Evolutionary conservation across 805 yeast species (phyloP).

Genomic region (Barnettozyma populi): DNA sequence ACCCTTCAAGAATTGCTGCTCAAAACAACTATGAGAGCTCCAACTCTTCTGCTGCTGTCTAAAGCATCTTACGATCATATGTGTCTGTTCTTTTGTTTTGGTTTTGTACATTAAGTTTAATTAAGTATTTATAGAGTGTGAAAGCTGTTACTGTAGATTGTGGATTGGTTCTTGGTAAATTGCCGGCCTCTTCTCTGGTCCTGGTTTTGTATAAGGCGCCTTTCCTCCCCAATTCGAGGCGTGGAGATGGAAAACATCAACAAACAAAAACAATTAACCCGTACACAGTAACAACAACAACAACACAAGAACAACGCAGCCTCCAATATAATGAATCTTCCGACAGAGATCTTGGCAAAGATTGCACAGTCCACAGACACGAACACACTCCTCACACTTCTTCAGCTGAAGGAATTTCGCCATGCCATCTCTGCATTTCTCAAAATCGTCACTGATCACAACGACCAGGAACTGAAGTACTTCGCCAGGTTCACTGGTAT

Average conservation of each 20-base stretch:
- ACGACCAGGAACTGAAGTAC: background rate
- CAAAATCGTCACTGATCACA: constrained; percentile 1
- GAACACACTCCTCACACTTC: background rate
- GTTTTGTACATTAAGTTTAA: background rate
- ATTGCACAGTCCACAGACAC: background rate
- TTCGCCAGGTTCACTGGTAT: background rate
- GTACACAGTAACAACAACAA: background rate
- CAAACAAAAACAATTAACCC: too few relatives aligned
- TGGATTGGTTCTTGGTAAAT: too few relatives aligned
- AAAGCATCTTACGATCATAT: background rate
- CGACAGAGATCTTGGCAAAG: background rate
- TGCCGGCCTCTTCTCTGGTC: too few relatives aligned
- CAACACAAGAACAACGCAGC: too few relatives aligned
- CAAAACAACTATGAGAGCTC: constrained; percentile 13
- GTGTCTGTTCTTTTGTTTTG: background rate
- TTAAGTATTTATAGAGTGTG: background rate
- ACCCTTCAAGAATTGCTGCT: constrained; percentile 34
- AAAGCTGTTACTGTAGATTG: too few relatives aligned
- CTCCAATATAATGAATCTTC: background rate
- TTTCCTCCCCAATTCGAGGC: too few relatives aligned
- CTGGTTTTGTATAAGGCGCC: too few relatives aligned
- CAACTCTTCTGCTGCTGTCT: constrained; percentile 18
- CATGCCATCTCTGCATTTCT: background rate
- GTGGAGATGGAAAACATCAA: too few relatives aligned
- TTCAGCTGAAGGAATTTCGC: background rate